Percentiles rank a stretch among this genome's conserved stretches.
These are phyloP conservation scores for Furculomyces boomerangus DNA, from an alignment of 371 early-diverging fungal species.

Conservation along the genomic window DNA sequence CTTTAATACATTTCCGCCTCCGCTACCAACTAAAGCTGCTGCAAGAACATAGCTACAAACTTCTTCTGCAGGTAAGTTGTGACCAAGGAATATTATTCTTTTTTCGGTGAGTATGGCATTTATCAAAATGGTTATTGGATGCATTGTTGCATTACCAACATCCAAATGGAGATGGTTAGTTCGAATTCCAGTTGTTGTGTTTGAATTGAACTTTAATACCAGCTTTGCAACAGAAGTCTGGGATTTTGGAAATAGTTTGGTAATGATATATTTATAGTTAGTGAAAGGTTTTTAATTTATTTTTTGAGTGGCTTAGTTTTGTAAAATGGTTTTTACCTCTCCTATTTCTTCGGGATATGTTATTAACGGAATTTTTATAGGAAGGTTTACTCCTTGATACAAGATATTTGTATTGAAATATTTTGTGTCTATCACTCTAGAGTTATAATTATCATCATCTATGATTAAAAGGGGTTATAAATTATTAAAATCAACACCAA, in stretches of 20 bases:
- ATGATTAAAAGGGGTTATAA: no score
- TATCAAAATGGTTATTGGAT: slow-evolving; percentile 66
- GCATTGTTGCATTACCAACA: slow-evolving; percentile 55
- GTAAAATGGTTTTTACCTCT: slow-evolving; percentile 27
- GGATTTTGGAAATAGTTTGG: slow-evolving; percentile 9
- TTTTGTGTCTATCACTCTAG: not conserved
- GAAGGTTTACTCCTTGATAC: slow-evolving; percentile 62
- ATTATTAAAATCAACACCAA: no score
- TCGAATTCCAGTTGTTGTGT: slow-evolving; percentile 2
- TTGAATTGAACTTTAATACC: not conserved
- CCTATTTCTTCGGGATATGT: slow-evolving; percentile 79
- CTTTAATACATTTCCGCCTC: slow-evolving; percentile 64
- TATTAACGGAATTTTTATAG: slow-evolving; percentile 70
- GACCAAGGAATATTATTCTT: slow-evolving; percentile 83
- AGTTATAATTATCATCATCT: not conserved
- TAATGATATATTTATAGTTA: no score
- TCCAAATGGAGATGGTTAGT: slow-evolving; percentile 68
- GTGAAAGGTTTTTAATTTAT: no score
- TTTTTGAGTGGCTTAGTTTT: no score
- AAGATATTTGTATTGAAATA: slow-evolving; percentile 59
- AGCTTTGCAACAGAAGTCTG: slow-evolving; percentile 1
- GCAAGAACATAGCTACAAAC: slow-evolving; percentile 87
- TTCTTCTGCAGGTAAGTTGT: slow-evolving; percentile 76
- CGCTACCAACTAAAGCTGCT: slow-evolving; percentile 74
- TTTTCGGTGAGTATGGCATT: slow-evolving; percentile 81